Conservation (phyloP, 148 eudicot species). For the Camellia sinensis region DNA sequence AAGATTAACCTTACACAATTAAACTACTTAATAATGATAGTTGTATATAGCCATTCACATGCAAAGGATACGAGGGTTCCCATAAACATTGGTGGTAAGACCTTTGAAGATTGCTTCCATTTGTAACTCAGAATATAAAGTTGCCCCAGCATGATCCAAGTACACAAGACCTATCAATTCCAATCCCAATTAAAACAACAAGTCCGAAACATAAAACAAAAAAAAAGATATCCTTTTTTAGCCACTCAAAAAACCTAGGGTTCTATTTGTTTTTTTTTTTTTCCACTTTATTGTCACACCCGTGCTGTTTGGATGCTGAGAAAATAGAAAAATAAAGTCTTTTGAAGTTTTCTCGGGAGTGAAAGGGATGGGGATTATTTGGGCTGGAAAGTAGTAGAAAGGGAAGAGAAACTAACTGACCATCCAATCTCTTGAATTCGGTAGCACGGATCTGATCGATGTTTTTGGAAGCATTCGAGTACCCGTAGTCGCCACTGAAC, state of each 20-base stretch:
- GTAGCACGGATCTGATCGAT: conserved; percentile 76
- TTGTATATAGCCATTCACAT: not conserved
- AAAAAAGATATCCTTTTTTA: not conserved
- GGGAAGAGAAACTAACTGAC: conserved; percentile 17
- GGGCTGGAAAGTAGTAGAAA: not conserved
- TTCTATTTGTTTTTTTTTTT: too few relatives aligned
- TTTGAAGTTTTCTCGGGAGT: too few relatives aligned
- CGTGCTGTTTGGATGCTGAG: not conserved
- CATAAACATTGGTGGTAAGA: conserved; percentile 65
- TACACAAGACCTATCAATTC: conserved; percentile 58
- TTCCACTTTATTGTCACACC: not conserved
- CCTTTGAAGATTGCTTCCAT: conserved; percentile 82
- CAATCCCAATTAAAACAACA: not conserved
- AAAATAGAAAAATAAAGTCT: not conserved
- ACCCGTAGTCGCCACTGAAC: conserved; percentile 74
- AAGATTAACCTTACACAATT: not conserved
- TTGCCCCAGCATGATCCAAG: conserved; percentile 97
- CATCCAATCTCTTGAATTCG: conserved; percentile 68
- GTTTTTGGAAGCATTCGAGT: conserved; percentile 65
- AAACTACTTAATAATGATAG: not conserved
- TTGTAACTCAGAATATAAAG: conserved; percentile 86
- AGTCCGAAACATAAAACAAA: not conserved
- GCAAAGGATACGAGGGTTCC: conserved; percentile 89
- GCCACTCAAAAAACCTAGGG: not conserved
- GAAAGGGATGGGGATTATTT: too few relatives aligned